phyloP scores from a whole-genome alignment of 257 asterid species.

The Mentha longifolia region DNA sequence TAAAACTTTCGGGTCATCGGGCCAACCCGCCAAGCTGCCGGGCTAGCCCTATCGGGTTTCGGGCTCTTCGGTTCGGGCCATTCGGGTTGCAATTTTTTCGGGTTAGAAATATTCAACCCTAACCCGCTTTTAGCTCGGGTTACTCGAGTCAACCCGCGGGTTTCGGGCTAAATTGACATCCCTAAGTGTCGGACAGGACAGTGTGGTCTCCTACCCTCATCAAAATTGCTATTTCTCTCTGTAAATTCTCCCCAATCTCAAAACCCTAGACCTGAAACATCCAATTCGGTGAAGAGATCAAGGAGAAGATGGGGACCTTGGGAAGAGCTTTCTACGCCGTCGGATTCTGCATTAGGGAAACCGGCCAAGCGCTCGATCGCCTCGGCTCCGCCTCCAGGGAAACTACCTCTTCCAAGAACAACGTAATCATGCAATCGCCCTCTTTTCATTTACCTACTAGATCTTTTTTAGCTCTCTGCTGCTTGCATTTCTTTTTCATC shows the following conservation, averaged over 20 bases:
- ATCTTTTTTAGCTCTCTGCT: constrained; percentile 4
- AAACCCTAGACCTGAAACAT: constrained; percentile 27
- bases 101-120: too few relatives aligned
- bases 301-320: constrained; percentile 56
- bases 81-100: too few relatives aligned
- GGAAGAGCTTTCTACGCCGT: constrained; percentile 86
- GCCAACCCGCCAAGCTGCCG: too few relatives aligned
- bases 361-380: constrained; percentile 99
- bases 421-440: constrained; percentile 42
- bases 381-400: constrained; percentile 98
- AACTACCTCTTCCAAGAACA: constrained; percentile 81
- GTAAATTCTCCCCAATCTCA: constrained; percentile 30
- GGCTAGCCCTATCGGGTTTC: too few relatives aligned
- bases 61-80: too few relatives aligned
- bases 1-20: too few relatives aligned
- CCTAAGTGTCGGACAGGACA: background rate
- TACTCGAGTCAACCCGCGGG: rapidly evolving
- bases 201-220: constrained; percentile 19
- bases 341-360: constrained; percentile 96
- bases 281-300: constrained; percentile 27
- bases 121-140: too few relatives aligned
- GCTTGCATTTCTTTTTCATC: constrained; percentile 29
- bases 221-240: constrained; percentile 21
- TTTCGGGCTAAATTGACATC: too few relatives aligned
- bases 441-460: background rate